phyloP scores from a whole-genome alignment of 306 rosid species.

The Geum urbanum region DNA sequence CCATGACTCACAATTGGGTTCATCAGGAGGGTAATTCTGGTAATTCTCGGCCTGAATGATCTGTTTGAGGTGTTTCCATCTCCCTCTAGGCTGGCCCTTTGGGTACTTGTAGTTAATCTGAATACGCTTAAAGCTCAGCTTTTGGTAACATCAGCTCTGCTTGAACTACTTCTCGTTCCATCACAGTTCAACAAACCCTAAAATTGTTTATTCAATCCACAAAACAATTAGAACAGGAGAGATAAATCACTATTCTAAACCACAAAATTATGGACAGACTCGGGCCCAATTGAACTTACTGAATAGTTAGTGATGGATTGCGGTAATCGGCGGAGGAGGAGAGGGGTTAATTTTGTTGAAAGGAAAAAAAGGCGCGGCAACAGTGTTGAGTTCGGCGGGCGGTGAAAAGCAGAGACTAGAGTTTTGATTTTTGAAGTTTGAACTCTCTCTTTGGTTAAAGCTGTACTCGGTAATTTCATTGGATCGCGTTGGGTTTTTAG shows the following conservation, averaged over 20 bases:
- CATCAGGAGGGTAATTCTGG: conserved; percentile 61
- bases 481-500: too few relatives aligned
- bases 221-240: neutral
- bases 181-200: neutral
- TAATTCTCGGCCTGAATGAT: conserved; percentile 88
- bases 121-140: conserved; percentile 70
- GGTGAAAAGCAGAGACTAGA: too few relatives aligned
- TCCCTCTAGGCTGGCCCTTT: conserved; percentile 80
- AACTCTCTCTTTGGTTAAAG: too few relatives aligned
- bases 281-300: too few relatives aligned
- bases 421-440: too few relatives aligned
- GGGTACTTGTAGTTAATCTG: conserved; percentile 93
- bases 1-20: conserved; percentile 63
- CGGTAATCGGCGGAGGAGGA: too few relatives aligned
- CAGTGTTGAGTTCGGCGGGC: too few relatives aligned
- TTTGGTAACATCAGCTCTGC: conserved; percentile 84
- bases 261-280: neutral
- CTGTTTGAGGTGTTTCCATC: conserved; percentile 97
- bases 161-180: conserved; percentile 70
- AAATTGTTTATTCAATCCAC: neutral
- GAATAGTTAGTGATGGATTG: too few relatives aligned
- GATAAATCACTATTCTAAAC: neutral
- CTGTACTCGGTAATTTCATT: too few relatives aligned
- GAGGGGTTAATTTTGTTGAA: too few relatives aligned
- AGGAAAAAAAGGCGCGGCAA: too few relatives aligned